phyloP scores from a whole-genome alignment of 176 grass and related monocot genomes.

The Oryza rufipogon region DNA sequence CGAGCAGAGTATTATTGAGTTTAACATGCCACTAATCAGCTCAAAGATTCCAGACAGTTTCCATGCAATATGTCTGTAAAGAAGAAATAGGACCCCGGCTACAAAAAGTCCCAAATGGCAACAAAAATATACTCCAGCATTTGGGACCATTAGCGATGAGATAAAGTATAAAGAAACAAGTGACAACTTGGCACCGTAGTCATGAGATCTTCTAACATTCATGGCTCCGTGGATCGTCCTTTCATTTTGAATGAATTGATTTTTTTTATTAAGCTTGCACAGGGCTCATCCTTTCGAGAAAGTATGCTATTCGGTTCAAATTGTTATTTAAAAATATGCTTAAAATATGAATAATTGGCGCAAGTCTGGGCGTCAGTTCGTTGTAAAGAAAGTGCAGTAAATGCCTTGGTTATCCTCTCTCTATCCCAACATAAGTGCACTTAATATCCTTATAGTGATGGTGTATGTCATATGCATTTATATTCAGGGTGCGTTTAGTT shows the following conservation, averaged over 20 bases:
- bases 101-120: constrained; percentile 25
- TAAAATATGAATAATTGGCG: not conserved
- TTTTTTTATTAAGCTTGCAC: not conserved
- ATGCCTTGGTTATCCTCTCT: not conserved
- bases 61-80: not conserved
- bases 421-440: too few relatives aligned
- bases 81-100: not conserved
- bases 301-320: not conserved
- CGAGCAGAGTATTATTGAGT: constrained; percentile 33
- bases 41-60: constrained; percentile 30
- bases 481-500: too few relatives aligned
- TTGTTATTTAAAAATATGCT: not conserved
- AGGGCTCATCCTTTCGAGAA: not conserved
- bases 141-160: not conserved
- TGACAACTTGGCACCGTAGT: not conserved
- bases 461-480: too few relatives aligned
- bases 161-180: not conserved
- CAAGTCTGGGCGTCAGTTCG: not conserved
- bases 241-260: not conserved
- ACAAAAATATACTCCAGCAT: not conserved
- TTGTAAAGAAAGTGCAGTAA: too few relatives aligned
- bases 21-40: constrained; percentile 42
- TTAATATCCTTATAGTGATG: too few relatives aligned
- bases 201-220: not conserved
- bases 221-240: not conserved